Percentiles rank a stretch among this genome's conserved stretches.
Evolutionary conservation across 2,329 filamentous ascomycete genomes (phyloP).

Genomic region (Erysiphe neolycopersici): DNA sequence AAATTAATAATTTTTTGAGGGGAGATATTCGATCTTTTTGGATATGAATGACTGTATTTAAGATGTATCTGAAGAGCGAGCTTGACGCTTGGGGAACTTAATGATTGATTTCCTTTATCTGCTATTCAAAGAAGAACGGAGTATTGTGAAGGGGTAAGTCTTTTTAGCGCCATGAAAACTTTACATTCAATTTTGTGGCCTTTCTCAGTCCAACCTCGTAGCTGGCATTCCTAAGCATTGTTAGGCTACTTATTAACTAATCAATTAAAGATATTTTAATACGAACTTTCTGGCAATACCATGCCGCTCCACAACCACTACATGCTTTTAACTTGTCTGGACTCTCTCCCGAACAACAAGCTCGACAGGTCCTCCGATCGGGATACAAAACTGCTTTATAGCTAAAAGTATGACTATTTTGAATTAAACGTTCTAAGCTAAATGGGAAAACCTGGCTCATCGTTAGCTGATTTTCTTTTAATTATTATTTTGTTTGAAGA

Average conservation of each 20-base stretch:
- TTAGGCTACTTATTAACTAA: neutral
- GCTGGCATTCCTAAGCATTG: constrained; percentile 8
- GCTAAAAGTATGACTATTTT: constrained; percentile 2
- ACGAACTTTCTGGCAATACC: constrained; percentile 12
- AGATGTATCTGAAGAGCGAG: too few relatives aligned
- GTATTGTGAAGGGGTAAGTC: neutral
- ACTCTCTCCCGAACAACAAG: constrained; percentile 4
- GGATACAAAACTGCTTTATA: neutral
- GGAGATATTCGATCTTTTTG: too few relatives aligned
- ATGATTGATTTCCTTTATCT: neutral
- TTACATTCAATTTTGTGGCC: constrained; percentile 11
- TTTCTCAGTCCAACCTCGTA: constrained; percentile 8
- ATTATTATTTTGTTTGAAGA: neutral
- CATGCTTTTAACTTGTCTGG: constrained; percentile 6
- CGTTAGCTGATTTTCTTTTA: neutral
- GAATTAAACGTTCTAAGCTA: constrained; percentile 5
- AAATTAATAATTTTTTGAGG: too few relatives aligned
- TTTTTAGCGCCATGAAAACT: constrained; percentile 4
- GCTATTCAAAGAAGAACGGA: neutral
- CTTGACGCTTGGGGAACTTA: too few relatives aligned
- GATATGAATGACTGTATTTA: too few relatives aligned
- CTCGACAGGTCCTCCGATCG: constrained; percentile 4
- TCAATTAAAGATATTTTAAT: neutral
- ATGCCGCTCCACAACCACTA: constrained; percentile 9
- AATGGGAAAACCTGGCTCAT: constrained; percentile 7